These are phyloP conservation scores for Trichothecium sympodiale DNA, from an alignment of 2,329 filamentous ascomycete genomes.

Conservation along the genomic window DNA sequence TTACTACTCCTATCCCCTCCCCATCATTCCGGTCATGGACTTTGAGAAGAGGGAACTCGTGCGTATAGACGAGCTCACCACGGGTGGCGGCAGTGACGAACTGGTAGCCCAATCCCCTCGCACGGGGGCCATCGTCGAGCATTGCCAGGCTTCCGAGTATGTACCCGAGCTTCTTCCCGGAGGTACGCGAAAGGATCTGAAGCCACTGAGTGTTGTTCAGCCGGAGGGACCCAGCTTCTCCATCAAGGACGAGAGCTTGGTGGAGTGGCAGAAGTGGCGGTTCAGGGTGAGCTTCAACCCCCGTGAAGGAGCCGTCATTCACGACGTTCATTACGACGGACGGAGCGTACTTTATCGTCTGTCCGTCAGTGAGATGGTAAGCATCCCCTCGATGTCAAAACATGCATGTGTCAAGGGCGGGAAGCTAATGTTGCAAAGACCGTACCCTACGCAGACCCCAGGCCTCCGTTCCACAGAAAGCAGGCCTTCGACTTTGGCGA, in stretches of 20 bases:
- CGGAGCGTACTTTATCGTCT: slow-evolving; percentile 56
- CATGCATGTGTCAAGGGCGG: no score
- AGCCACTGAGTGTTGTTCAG: slow-evolving; percentile 41
- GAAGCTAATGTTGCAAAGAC: no score
- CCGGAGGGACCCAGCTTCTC: slow-evolving; percentile 25
- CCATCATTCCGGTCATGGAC: slow-evolving; percentile 32
- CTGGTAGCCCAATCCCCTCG: slow-evolving; percentile 42
- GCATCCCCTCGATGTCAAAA: neutral
- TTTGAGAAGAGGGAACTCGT: slow-evolving; percentile 17
- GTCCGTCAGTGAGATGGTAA: slow-evolving; percentile 53
- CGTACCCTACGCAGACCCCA: slow-evolving; percentile 55
- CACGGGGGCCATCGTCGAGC: slow-evolving; percentile 26
- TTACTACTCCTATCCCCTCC: slow-evolving; percentile 43
- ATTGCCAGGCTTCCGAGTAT: slow-evolving; percentile 24
- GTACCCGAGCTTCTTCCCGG: slow-evolving; percentile 27
- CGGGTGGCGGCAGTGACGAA: slow-evolving; percentile 26
- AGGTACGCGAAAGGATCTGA: slow-evolving; percentile 37
- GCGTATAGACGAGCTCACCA: slow-evolving; percentile 21
- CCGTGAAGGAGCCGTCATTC: slow-evolving; percentile 57
- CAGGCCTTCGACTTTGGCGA: slow-evolving; percentile 63
- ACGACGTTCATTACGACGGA: slow-evolving; percentile 56
- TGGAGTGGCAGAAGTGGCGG: slow-evolving; percentile 55
- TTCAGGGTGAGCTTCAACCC: slow-evolving; percentile 60
- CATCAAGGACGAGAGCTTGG: slow-evolving; percentile 28
- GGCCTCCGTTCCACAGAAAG: slow-evolving; percentile 53